Evolutionary conservation across 306 rosid genomes (phyloP).

Genomic region (Vigna reflexopilosa): DNA sequence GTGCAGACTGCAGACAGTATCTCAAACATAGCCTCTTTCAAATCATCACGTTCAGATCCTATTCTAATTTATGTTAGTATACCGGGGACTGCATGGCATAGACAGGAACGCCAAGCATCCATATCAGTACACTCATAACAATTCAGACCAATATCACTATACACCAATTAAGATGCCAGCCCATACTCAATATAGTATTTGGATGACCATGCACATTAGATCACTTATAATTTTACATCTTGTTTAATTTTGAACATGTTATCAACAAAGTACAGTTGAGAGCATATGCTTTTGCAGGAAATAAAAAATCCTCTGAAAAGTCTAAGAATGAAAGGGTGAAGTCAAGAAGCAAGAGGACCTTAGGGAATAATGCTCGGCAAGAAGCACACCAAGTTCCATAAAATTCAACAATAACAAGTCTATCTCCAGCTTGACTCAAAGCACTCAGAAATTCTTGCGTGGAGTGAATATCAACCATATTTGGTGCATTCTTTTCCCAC

Average conservation of each 20-base stretch:
- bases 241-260: conserved; percentile 9
- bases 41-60: not conserved
- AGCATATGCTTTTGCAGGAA: not conserved
- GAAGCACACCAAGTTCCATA: conserved; percentile 99
- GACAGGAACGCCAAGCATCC: conserved; percentile 30
- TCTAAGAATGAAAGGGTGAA: conserved; percentile 41
- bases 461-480: conserved; percentile 95
- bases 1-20: not conserved
- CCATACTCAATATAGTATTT: not conserved
- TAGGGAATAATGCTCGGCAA: conserved; percentile 96
- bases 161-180: conserved; percentile 23
- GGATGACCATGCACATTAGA: not conserved
- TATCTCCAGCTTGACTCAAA: conserved; percentile 87
- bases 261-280: not conserved
- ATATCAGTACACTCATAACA: not conserved
- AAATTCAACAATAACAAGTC: conserved; percentile 94
- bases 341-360: conserved; percentile 59
- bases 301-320: conserved; percentile 15
- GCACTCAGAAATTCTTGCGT: conserved; percentile 87
- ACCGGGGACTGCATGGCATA: not conserved
- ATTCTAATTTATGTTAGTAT: conserved; percentile 7
- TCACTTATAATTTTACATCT: not conserved
- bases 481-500: conserved; percentile 98
- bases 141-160: conserved; percentile 20
- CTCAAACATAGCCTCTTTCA: conserved; percentile 17